Evolutionary conservation across 1,139 yeast species (phyloP).

Genomic region (Taiozyma sp.): DNA sequence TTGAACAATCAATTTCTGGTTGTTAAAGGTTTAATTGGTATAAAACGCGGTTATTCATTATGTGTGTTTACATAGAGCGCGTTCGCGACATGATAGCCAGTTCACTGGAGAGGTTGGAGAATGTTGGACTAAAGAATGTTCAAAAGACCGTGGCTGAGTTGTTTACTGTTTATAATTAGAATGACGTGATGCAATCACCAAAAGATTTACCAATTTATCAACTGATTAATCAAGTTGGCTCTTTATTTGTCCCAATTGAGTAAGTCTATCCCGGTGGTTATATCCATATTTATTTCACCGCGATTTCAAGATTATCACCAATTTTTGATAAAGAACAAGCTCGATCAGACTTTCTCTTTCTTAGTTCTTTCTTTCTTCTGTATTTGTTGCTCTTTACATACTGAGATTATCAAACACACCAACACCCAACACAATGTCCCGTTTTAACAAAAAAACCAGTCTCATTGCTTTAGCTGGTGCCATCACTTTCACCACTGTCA

Average conservation of each 20-base stretch:
- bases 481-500: constrained; percentile 34
- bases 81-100: neutral
- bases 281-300: neutral
- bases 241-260: neutral
- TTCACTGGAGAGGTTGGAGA: too few relatives aligned
- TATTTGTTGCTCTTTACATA: neutral
- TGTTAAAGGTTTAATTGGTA: too few relatives aligned
- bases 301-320: neutral
- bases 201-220: too few relatives aligned
- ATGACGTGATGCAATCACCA: too few relatives aligned
- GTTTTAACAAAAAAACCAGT: constrained; percentile 12
- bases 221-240: too few relatives aligned
- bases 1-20: too few relatives aligned
- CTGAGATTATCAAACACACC: neutral
- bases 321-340: neutral
- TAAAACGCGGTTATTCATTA: neutral
- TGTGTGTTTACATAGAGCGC: neutral
- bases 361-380: neutral
- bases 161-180: too few relatives aligned
- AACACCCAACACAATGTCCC: constrained; percentile 3
- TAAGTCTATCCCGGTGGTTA: neutral
- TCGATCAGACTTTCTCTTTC: too few relatives aligned
- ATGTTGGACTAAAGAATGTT: too few relatives aligned
- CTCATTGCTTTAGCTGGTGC: constrained; percentile 32
- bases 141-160: too few relatives aligned